Percentiles rank a stretch among this genome's conserved stretches.
phyloP scores from a whole-genome alignment of 805 yeast species.

The Cyberlindnera euphorbiiphila region DNA sequence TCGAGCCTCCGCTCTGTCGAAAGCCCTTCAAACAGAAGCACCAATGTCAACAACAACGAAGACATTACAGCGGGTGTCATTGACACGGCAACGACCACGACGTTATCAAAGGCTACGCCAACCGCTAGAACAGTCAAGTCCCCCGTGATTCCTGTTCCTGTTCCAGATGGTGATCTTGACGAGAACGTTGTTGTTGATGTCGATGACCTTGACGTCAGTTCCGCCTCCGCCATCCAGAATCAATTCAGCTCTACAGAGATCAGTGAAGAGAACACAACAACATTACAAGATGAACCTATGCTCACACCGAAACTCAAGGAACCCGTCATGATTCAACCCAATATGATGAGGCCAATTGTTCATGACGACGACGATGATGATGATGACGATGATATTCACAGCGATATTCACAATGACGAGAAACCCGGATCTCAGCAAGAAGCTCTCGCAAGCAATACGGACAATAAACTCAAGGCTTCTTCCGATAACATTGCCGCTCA shows the following conservation, averaged over 20 bases:
- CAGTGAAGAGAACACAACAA: neutral
- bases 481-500: constrained; percentile 14
- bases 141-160: constrained; percentile 1
- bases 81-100: constrained; percentile 18
- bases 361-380: constrained; percentile 2
- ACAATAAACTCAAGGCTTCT: constrained; percentile 8
- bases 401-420: constrained; percentile 4
- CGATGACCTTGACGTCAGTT: constrained; percentile 2
- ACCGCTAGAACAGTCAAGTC: constrained; percentile 16
- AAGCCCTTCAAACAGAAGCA: constrained; percentile 2
- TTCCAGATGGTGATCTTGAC: neutral
- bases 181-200: neutral
- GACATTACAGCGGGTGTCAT: constrained; percentile 17
- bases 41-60: constrained; percentile 3
- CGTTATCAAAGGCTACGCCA: constrained; percentile 20
- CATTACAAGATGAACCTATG: neutral
- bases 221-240: constrained; percentile 1
- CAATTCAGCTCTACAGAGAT: constrained; percentile 1
- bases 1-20: constrained; percentile 11
- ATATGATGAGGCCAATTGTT: constrained; percentile 5
- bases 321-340: constrained; percentile 15
- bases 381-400: constrained; percentile 1
- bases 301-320: constrained; percentile 9
- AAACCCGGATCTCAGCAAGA: too few species aligned
- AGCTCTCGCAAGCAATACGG: neutral